Evolutionary conservation across 2,329 filamentous ascomycete genomes (phyloP).

Genomic region (Sphaerostilbella broomeana): DNA sequence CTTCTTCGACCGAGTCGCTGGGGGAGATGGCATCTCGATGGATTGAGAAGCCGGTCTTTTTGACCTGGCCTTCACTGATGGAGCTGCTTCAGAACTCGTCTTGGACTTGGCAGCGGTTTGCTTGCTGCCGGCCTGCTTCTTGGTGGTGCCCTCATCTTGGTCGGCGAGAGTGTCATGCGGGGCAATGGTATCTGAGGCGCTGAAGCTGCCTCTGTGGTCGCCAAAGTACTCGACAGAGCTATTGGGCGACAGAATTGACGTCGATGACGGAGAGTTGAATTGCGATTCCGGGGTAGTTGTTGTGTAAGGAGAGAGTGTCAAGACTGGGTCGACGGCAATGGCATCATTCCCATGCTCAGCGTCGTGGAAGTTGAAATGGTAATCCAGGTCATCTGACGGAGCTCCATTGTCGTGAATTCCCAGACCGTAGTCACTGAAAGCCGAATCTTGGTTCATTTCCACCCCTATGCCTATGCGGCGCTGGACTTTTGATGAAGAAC

Average conservation of each 20-base stretch:
- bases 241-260: conserved; percentile 3
- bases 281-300: conserved; percentile 6
- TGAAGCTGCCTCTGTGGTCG: conserved; percentile 8
- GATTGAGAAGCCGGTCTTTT: neutral
- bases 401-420: conserved; percentile 9
- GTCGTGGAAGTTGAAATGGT: conserved; percentile 7
- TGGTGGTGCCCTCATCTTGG: neutral
- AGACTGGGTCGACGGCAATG: conserved; percentile 8
- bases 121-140: neutral
- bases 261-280: conserved; percentile 2
- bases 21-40: neutral
- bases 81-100: too few relatives aligned
- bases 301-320: conserved; percentile 10
- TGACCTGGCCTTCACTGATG: too few relatives aligned
- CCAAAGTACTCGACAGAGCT: conserved; percentile 12
- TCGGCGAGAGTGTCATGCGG: conserved; percentile 5
- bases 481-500: neutral
- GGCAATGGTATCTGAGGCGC: conserved; percentile 2
- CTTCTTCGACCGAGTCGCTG: conserved; percentile 4
- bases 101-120: neutral
- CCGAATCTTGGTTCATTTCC: conserved; percentile 7
- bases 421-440: conserved; percentile 7
- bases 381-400: neutral
- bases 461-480: neutral
- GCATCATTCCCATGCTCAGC: neutral